Base-by-base conservation (phyloP, 768 basidiomycete species). In the Pleurotus citrinopileatus region DNA sequence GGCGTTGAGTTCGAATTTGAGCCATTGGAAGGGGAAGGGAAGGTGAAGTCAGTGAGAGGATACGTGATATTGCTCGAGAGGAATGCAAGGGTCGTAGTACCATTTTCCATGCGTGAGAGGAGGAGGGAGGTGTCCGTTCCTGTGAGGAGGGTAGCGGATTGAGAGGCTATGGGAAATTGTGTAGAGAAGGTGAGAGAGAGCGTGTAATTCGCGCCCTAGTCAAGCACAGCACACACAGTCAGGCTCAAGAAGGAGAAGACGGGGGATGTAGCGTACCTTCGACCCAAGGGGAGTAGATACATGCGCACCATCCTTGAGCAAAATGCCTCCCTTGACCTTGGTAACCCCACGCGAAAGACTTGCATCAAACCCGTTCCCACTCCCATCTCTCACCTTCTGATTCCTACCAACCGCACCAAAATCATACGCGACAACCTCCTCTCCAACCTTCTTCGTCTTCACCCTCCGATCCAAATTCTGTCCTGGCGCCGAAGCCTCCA, bases 391-490 rank as follows among this genome's bases (percentile, higher is more conserved):
- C 9, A 60, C 44, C 19, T 12, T 43, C 17, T 27, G 46, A 9
- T 22, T 40, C 3, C 42, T 15, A 8, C 50, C 22, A 22, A 58
- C 58, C 3, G 25, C 44, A 26, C 58, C 23, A 36, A 62, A 59
- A 7, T 60, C 56, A 38, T 57, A 51, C 17, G 54, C 50, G 19
- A 51, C 48, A 38, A 51, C 22, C 34, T 37, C 19, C 17, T 40
- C 38, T 7, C 38, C 38, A 29, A 34, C 25, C 1, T 17, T 27
- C 44, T 62, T 59, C 6, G 59, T 58, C 22, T 43, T 25, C 46
- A 62, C 45, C 38, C 55, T 44, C 22, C 74, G 70, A 43, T 76
- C 74, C 10, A 78, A 63, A 52, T 75, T 77, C 61, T 77, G 73
- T 7, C 72, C 74, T 0, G 74, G 76, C 0, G 73, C 73, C 0